These are phyloP conservation scores for Hydnum rufescens DNA, from an alignment of 768 basidiomycete species.

Conservation along the genomic window DNA sequence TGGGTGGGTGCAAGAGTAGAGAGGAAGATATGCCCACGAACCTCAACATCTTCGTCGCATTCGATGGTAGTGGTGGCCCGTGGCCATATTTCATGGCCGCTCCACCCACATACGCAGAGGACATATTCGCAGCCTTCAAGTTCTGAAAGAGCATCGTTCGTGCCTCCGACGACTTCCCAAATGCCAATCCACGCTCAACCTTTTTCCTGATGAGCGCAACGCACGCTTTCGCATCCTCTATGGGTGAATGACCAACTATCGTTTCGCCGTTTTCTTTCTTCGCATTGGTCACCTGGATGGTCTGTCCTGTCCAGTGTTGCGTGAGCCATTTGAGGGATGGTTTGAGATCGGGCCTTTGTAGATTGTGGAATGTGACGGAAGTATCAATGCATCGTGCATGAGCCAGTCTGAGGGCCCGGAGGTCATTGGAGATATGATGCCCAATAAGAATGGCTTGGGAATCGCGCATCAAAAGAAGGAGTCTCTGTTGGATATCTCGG, in stretches of 20 bases:
- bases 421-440: conserved; percentile 89
- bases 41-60: conserved; percentile 61
- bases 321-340: conserved; percentile 95
- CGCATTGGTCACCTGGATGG: no score
- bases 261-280: no score
- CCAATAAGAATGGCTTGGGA: conserved; percentile 60
- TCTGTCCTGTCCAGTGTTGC: conserved; percentile 76
- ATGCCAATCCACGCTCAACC: conserved; percentile 48
- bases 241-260: conserved; percentile 85
- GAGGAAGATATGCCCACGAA: conserved; percentile 16
- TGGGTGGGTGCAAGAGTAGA: neutral
- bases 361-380: conserved; percentile 76
- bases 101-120: no score
- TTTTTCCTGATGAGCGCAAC: conserved; percentile 70
- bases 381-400: conserved; percentile 87
- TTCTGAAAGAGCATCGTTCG: conserved; percentile 5
- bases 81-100: conserved; percentile 29
- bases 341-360: conserved; percentile 81
- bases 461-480: conserved; percentile 30
- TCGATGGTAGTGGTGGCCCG: conserved; percentile 58
- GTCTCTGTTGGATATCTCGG: conserved; percentile 49
- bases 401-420: conserved; percentile 68
- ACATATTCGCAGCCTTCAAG: neutral
- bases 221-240: conserved; percentile 85
- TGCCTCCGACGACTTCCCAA: conserved; percentile 39